A percentile compares a stretch with the other conserved stretches of the same genome.
Evolutionary conservation across 768 basidiomycete genomes (phyloP).

Genomic region (Amylocystis lapponica): DNA sequence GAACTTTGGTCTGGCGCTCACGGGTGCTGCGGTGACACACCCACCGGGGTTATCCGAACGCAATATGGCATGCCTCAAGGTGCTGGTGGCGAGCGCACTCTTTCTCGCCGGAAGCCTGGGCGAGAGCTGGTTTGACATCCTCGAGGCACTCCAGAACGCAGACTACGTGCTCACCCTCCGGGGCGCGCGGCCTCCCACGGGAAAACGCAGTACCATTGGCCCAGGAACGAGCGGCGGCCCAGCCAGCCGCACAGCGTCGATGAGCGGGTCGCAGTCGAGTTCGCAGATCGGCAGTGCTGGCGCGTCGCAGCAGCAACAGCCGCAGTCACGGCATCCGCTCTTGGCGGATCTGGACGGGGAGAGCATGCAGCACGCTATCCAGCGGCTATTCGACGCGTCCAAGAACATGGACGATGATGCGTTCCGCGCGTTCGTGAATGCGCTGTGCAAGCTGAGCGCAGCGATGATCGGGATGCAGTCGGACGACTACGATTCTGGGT

Average conservation of each 20-base stretch:
- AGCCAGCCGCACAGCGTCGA: constrained; percentile 30
- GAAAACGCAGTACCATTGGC: constrained; percentile 16
- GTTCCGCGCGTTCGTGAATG: constrained; percentile 70
- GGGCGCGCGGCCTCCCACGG: constrained; percentile 24
- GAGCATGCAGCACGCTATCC: constrained; percentile 65
- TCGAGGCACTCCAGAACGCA: constrained; percentile 92
- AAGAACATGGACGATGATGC: constrained; percentile 79
- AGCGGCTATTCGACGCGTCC: constrained; percentile 81
- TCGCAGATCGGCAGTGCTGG: background rate
- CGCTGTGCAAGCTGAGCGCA: constrained; percentile 79
- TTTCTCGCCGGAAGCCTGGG: constrained; percentile 83
- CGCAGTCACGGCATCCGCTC: constrained; percentile 47
- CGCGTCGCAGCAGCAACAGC: constrained; percentile 12
- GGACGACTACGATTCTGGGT: constrained; percentile 24
- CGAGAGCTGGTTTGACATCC: constrained; percentile 87
- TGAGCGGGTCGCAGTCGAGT: constrained; percentile 2
- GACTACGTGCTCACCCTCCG: constrained; percentile 81
- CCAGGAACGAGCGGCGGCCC: constrained; percentile 28
- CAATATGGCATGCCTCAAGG: constrained; percentile 87
- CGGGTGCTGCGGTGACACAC: constrained; percentile 33
- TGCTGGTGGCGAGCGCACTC: constrained; percentile 68
- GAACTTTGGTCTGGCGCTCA: constrained; percentile 52
- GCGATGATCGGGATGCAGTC: constrained; percentile 94
- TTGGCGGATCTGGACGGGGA: constrained; percentile 73
- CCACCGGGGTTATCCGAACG: constrained; percentile 80